A percentile compares a stretch with the other conserved stretches of the same genome.
Conservation (phyloP, 139 green algal genomes). For the Chlorella ohadii region DNA sequence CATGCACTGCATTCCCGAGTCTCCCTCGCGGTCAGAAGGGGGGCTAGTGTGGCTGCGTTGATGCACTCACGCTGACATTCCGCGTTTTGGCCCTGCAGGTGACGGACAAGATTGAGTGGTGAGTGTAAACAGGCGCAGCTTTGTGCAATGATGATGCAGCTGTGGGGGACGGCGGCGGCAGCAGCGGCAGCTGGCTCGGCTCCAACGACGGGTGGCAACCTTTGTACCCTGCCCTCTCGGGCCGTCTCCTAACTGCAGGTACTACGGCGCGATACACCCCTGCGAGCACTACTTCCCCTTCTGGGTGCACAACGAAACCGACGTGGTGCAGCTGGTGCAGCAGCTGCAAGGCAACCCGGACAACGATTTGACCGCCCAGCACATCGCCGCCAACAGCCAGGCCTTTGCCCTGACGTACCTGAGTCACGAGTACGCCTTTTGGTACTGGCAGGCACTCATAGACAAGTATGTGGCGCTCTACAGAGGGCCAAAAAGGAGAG, state of each 20-base stretch:
- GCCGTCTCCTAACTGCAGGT: not conserved
- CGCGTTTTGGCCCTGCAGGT: not conserved
- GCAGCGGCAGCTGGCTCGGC: not conserved
- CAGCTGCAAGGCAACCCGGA: not conserved
- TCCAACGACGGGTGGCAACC: too few species aligned
- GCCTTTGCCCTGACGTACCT: not conserved
- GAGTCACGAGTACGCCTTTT: not conserved
- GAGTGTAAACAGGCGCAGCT: too few species aligned
- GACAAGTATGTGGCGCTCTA: not conserved
- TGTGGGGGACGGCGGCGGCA: too few species aligned
- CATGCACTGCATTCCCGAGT: too few species aligned
- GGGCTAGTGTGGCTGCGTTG: too few species aligned
- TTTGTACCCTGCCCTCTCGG: too few species aligned
- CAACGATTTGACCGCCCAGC: not conserved
- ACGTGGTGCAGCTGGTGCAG: constrained; percentile 5
- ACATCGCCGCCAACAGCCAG: not conserved
- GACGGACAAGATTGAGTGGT: not conserved
- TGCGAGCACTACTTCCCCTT: constrained; percentile 18
- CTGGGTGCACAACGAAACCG: not conserved
- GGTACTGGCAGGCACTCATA: not conserved
- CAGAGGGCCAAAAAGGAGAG: not conserved
- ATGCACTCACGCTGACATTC: too few species aligned
- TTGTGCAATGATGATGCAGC: too few species aligned
- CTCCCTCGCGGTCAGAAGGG: too few species aligned
- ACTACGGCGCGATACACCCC: not conserved